phyloP scores from a whole-genome alignment of 2,329 filamentous ascomycete genomes.

The Claviceps quebecensis region DNA sequence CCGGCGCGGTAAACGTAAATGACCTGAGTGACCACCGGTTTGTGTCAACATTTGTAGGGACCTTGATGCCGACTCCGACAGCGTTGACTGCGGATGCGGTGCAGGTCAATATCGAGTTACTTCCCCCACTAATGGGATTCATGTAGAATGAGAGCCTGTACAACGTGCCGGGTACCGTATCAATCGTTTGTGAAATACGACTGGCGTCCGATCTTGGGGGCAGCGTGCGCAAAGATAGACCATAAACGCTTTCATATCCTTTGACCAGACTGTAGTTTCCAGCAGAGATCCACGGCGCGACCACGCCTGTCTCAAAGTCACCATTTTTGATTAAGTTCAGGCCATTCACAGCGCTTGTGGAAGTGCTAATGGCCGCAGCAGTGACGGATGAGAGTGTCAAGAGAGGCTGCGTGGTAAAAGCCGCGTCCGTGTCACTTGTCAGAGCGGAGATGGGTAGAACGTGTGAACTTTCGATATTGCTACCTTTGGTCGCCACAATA shows the following conservation, averaged over 20 bases:
- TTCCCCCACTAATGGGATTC: neutral
- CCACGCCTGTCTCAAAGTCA: neutral
- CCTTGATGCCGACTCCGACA: neutral
- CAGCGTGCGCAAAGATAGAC: neutral
- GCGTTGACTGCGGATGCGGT: neutral
- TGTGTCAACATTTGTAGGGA: neutral
- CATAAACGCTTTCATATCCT: neutral
- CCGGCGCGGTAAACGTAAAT: neutral
- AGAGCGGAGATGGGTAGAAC: too few species aligned
- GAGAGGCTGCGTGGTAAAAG: neutral
- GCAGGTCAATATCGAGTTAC: neutral
- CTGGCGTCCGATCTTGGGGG: too few species aligned
- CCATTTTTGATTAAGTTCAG: neutral
- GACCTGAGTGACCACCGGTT: neutral
- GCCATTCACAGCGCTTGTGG: neutral
- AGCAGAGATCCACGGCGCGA: neutral
- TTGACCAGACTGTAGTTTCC: neutral
- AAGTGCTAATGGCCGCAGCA: neutral
- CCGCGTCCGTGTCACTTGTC: too few species aligned
- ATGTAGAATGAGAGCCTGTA: neutral
- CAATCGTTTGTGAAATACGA: neutral
- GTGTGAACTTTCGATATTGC: too few species aligned
- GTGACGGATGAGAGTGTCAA: neutral
- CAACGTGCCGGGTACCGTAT: neutral
- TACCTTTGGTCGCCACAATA: too few species aligned